These are phyloP conservation scores for Hymenoscyphus scutula DNA, from an alignment of 2,329 filamentous ascomycete species.

Conservation along the genomic window DNA sequence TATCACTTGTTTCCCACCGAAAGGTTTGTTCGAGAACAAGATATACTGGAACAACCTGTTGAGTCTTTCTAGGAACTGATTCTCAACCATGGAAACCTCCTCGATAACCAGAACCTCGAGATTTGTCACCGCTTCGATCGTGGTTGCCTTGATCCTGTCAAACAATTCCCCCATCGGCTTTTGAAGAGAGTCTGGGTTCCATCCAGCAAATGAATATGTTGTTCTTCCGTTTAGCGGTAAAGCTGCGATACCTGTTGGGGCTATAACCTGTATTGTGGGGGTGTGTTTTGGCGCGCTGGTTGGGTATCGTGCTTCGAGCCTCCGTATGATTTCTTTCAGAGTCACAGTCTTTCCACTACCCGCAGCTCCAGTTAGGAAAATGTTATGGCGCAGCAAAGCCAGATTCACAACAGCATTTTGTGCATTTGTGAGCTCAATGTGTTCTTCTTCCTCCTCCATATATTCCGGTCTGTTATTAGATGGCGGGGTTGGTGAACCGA, in stretches of 20 bases:
- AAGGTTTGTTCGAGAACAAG: slow-evolving; percentile 16
- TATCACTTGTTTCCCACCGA: slow-evolving; percentile 33
- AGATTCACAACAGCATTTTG: slow-evolving; percentile 28
- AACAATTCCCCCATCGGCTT: slow-evolving; percentile 16
- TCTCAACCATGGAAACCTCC: slow-evolving; percentile 35
- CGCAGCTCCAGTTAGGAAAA: slow-evolving; percentile 34
- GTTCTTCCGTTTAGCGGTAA: slow-evolving; percentile 30
- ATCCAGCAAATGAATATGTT: slow-evolving; percentile 30
- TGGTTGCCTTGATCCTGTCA: slow-evolving; percentile 1
- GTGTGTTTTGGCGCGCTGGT: background rate
- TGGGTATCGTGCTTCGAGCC: slow-evolving; percentile 1
- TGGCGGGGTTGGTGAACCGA: background rate
- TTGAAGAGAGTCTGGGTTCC: slow-evolving; percentile 29
- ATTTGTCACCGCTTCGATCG: slow-evolving; percentile 10
- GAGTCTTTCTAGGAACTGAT: slow-evolving; percentile 30
- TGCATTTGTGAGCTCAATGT: slow-evolving; percentile 24
- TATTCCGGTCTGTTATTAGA: background rate
- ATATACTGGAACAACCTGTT: slow-evolving; percentile 25
- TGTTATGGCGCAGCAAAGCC: slow-evolving; percentile 29
- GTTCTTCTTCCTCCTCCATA: slow-evolving; percentile 2
- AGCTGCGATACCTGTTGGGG: slow-evolving; percentile 32
- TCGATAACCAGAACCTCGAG: slow-evolving; percentile 30
- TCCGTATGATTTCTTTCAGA: slow-evolving; percentile 24
- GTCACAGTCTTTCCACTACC: slow-evolving; percentile 32
- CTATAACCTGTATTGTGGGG: slow-evolving; percentile 26